These are phyloP conservation scores for Lactarius hengduanensis DNA, from an alignment of 768 basidiomycete species.

Conservation along the genomic window DNA sequence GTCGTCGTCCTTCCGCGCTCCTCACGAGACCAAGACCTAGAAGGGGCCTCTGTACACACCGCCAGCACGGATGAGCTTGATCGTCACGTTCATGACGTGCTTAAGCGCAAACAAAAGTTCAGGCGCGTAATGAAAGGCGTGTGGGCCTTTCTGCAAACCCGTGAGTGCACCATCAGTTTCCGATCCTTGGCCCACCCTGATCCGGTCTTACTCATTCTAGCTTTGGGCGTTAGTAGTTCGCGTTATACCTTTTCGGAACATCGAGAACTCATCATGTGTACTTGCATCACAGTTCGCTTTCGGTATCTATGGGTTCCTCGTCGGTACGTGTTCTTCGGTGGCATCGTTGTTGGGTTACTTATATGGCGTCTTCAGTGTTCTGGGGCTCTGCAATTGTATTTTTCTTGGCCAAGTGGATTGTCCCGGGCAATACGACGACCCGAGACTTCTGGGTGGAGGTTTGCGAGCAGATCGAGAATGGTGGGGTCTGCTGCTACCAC, in stretches of 20 bases:
- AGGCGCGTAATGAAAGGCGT: slow-evolving; percentile 64
- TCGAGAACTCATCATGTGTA: neutral
- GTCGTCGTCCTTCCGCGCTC: slow-evolving; percentile 53
- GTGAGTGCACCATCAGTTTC: slow-evolving; percentile 40
- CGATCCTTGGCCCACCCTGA: slow-evolving; percentile 4
- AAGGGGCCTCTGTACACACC: slow-evolving; percentile 40
- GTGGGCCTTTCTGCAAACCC: slow-evolving; percentile 84
- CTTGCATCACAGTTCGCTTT: slow-evolving; percentile 47
- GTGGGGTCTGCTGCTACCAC: slow-evolving; percentile 36
- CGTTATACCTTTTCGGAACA: neutral
- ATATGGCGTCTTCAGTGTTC: slow-evolving; percentile 50
- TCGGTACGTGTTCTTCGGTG: slow-evolving; percentile 45
- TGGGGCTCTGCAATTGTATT: slow-evolving; percentile 86
- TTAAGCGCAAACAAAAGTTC: slow-evolving; percentile 58
- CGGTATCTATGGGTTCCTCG: slow-evolving; percentile 74
- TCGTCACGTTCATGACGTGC: slow-evolving; percentile 74
- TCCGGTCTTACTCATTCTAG: slow-evolving; percentile 36
- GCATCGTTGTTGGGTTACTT: neutral
- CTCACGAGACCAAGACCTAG: slow-evolving; percentile 27
- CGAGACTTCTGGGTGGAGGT: slow-evolving; percentile 85
- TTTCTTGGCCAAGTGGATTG: slow-evolving; percentile 66
- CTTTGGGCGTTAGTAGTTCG: slow-evolving; percentile 58
- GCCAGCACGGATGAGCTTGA: slow-evolving; percentile 50
- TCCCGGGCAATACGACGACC: slow-evolving; percentile 61
- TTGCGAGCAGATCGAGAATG: slow-evolving; percentile 73